Evolutionary conservation across 495 filamentous ascomycete genomes (phyloP), one percentile per base, ranked within the genome.

Genomic region (Aspergillus ellipticus): DNA sequence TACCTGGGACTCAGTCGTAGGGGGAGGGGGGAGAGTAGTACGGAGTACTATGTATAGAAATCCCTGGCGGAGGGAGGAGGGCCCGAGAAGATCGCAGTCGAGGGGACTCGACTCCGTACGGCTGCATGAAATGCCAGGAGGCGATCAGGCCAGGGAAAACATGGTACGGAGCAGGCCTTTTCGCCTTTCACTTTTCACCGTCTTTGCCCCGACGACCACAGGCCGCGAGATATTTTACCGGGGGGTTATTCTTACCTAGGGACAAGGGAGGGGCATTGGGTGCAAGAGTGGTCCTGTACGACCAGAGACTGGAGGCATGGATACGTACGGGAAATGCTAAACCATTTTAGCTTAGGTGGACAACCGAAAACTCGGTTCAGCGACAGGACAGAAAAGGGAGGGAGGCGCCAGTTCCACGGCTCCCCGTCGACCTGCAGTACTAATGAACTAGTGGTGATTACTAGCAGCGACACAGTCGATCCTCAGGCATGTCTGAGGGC

Each of bases 401-500:
- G 35, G 49, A 22, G 29, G n/a, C 31, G 49, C 29, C 42, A 43
- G 56, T 54, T 42, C 58, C 54, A 54, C 48, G 53, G 53, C 53
- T 56, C 42, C 50, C 29, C 48, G 6, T 47, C 39, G 29, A 49
- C 51, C 50, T 50, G 47, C 42, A 51, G 54, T 42, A 37, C 51
- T 57, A 45, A 50, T 33, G 17, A 37, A 53, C 54, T 61, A 61
- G 58, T 54, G 54, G 50, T 61, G 58, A 61, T 61, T 61, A 7
- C 24, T 28, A 61, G 54, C 50, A 54, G 54, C 51, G 53, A 57
- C 54, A 57, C 54, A 57, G 58, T 56, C 43, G 54, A 61, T 61
- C 58, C 46, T 54, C 42, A 50, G 42, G 33, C 43, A 46, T 47
- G 43, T 47, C 22, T 54, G 26, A 41, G 7, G 28, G 26, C 16